Percentiles rank a stretch among this genome's conserved stretches.
phyloP scores from a whole-genome alignment of 1,284 basidiomycete species.

The Pterula multifida region DNA sequence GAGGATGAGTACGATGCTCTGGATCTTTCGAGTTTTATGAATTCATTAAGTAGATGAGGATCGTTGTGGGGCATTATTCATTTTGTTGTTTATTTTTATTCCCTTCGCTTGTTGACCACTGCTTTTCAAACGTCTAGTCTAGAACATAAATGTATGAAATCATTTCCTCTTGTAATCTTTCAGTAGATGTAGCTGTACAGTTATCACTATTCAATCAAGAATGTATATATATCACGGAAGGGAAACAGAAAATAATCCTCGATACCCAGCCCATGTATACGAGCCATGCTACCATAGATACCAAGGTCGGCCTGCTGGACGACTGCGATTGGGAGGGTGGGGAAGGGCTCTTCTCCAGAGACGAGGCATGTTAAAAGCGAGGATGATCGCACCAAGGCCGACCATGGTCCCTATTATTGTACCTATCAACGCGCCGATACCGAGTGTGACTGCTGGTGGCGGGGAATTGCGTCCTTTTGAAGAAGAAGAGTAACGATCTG shows the following conservation, averaged over 20 bases:
- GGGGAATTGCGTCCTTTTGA: no score
- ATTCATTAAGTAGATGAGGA: conserved; percentile 39
- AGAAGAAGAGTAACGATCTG: no score
- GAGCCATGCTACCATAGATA: no score
- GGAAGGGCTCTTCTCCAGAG: conserved; percentile 11
- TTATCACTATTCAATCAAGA: not conserved
- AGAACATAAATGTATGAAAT: not conserved
- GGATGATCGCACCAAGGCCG: conserved; percentile 10
- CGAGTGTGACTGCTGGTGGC: no score
- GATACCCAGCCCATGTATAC: no score
- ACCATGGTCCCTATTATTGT: conserved; percentile 11
- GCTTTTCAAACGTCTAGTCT: not conserved
- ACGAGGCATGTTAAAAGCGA: conserved; percentile 13
- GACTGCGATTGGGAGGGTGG: conserved; percentile 16
- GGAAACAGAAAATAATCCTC: no score
- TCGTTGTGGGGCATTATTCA: conserved; percentile 6
- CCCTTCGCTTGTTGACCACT: not conserved
- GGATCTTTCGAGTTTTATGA: conserved; percentile 79
- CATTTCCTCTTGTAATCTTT: not conserved
- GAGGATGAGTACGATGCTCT: conserved; percentile 86
- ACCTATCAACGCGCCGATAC: no score
- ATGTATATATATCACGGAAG: no score
- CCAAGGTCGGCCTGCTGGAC: no score
- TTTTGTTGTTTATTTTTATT: conserved; percentile 5
- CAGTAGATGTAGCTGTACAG: conserved; percentile 1